Base-by-base conservation (phyloP, 768 basidiomycete species). In the Rhodotorula diobovata region DNA sequence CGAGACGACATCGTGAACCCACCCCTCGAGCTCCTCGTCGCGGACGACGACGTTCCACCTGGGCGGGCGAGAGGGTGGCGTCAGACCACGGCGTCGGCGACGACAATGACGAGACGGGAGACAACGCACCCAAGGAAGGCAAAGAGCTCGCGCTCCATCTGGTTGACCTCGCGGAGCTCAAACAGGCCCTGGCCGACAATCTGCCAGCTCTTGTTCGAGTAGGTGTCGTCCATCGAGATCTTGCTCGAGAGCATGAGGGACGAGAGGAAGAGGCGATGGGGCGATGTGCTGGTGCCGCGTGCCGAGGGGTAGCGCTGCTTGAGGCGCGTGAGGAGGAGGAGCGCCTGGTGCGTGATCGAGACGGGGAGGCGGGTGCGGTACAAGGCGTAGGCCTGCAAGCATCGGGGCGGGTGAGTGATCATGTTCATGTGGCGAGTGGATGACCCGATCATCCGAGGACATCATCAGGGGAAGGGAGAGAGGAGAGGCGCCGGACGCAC, bases 261-360 rank as follows among this genome's bases (percentile, higher is more conserved):
- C 2, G 90, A 91, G 56, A 94, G 90, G 82, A 93, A 93, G 23
- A 96, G 82, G 0, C 91, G 85, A 78, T 96, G 91, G 32, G 92
- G 92, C 0, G 90, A 92, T 2, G 90, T 92, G 0, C 90, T 90
- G 0, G 90, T 92, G 20, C 93, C 92, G 37, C 90, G 86, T 14
- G 91, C 92, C 12, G 91, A 90, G 6, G 91, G 92, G 81, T 93
- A 94, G n/a, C 91, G 88, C 39, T 87, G 87, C 82, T 96, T 96
- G 69, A 96, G 84, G 28, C 91, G 86, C 73, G 89, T 87, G 18
- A 96, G 85, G 37, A 94, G 75, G 82, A 90, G 83, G n/a, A 87
- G 83, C 0, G 88, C 86, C 34, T 88, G 87, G 76, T 85, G 85
- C 16, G 86, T 86, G 70, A 90, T 89, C 20, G 87, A 84, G 15